Evolutionary conservation across 257 asterid species (phyloP), one percentile per base, ranked within the genome.

Genomic region (Haberlea rhodopensis): DNA sequence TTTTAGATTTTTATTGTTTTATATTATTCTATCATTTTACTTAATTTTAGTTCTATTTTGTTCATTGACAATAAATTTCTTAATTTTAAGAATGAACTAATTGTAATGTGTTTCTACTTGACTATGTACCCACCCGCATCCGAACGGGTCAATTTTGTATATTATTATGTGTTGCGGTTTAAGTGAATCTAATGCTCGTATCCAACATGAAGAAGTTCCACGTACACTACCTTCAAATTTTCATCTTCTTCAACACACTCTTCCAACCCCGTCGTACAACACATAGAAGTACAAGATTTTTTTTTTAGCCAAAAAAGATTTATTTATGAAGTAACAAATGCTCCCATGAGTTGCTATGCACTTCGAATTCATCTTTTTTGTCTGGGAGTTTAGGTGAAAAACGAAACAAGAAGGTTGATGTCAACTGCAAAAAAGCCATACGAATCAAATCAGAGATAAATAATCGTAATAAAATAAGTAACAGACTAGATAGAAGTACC

Each of bases 221-320:
- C 10, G 60, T 6, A 18, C 45, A 37, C 46, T 79, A 91, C 96
- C 97, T 86, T 90, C 56, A 94, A 77, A 68, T 51, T 74, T 25
- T 72, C 75, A 26, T 90, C 97, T 77, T 82, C 90, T 73, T 90
- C 96, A 7, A 94, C 85, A 43, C 99, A 86, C 77, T 94, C 99
- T 69, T 94, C 99, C 81, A 94, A 70, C 56, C 99, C 97, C 29
- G n/a, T n/a, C n/a, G n/a, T n/a, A n/a, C n/a, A n/a, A n/a, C n/a
- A n/a, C n/a, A n/a, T n/a, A n/a, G n/a, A n/a, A n/a, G n/a, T n/a
- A n/a, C n/a, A 26, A 19, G n/a, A 68, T 16, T 24, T n/a, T 2
- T 34, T 55, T 49, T 1, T 9, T 11, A 40, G 48, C 48, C 48
- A 40, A 40, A 11, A 40, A 40, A 40, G 18, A 13, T 11, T 40